A percentile compares a stretch with the other conserved stretches of the same genome.
These are phyloP conservation scores for Ilyonectria sp. DNA, from an alignment of 2,329 filamentous ascomycete species.

Conservation along the genomic window DNA sequence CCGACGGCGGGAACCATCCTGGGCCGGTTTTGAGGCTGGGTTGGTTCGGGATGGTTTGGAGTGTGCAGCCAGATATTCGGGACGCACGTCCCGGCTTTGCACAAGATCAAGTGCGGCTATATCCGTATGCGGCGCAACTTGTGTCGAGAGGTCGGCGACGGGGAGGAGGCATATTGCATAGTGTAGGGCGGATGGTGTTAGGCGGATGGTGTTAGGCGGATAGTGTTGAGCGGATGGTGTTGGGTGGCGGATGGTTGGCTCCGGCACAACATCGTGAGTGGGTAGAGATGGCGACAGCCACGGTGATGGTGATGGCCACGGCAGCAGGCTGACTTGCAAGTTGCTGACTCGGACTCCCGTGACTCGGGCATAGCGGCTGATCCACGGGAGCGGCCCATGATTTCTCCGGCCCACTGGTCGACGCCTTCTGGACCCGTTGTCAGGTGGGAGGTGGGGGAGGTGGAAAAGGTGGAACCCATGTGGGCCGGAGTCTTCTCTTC, in stretches of 20 bases:
- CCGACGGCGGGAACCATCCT: conserved; percentile 4
- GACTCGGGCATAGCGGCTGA: conserved; percentile 6
- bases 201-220: too few species aligned
- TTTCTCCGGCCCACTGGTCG: conserved; percentile 26
- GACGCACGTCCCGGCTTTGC: conserved; percentile 38
- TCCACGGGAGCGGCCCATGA: conserved; percentile 28
- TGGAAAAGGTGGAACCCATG: neutral
- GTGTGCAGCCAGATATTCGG: conserved; percentile 32
- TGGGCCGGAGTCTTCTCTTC: conserved; percentile 33
- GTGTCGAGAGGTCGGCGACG: conserved; percentile 2
- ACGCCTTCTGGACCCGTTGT: neutral
- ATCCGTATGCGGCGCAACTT: conserved; percentile 8
- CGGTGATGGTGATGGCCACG: conserved; percentile 10
- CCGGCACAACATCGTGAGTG: neutral
- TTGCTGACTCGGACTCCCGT: conserved; percentile 23
- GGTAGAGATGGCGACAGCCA: neutral
- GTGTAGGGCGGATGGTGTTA: neutral
- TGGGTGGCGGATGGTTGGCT: too few species aligned
- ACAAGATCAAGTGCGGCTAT: conserved; percentile 22
- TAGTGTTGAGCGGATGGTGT: neutral
- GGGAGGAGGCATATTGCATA: neutral
- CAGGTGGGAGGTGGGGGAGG: neutral
- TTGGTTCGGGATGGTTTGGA: conserved; percentile 6
- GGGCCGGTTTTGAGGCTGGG: conserved; percentile 5
- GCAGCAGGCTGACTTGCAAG: neutral